Conservation (phyloP, 495 filamentous ascomycete genomes). For the Beverwykella pulmonaria region DNA sequence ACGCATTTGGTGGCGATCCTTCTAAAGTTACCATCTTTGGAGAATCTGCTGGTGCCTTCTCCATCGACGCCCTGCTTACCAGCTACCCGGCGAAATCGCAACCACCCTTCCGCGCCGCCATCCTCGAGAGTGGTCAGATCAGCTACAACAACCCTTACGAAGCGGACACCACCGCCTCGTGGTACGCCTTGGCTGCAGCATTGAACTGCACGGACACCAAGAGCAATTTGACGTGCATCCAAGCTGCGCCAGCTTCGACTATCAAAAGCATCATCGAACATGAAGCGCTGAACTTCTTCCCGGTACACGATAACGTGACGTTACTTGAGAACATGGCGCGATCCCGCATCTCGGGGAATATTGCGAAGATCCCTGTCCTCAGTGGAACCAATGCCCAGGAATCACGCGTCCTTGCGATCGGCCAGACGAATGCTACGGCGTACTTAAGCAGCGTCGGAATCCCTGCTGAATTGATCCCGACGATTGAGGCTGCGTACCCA, state of each 20-base stretch:
- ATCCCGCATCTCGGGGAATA: slow-evolving; percentile 18
- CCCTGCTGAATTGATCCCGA: background rate
- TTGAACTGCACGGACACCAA: slow-evolving; percentile 3
- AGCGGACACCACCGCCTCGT: background rate
- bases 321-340: slow-evolving; percentile 29
- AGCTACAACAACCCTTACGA: background rate
- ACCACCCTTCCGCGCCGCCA: slow-evolving; percentile 12
- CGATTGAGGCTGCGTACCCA: slow-evolving; percentile 7
- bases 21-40: slow-evolving; percentile 31
- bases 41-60: slow-evolving; percentile 24
- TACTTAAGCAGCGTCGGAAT: slow-evolving; percentile 1
- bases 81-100: background rate
- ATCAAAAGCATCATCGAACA: slow-evolving; percentile 37
- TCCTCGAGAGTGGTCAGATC: slow-evolving; percentile 13
- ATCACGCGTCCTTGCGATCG: slow-evolving; percentile 28
- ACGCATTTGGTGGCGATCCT: slow-evolving; percentile 30
- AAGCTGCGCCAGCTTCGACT: slow-evolving; percentile 9
- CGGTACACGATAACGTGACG: slow-evolving; percentile 42
- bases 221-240: slow-evolving; percentile 23
- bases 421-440: background rate
- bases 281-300: slow-evolving; percentile 9
- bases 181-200: slow-evolving; percentile 1
- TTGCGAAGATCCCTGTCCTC: slow-evolving; percentile 39
- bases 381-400: slow-evolving; percentile 40
- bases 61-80: slow-evolving; percentile 21